Percentiles rank a stretch among this genome's conserved stretches.
Conservation (phyloP, 1,139 yeast species). For the Candida anutae region DNA sequence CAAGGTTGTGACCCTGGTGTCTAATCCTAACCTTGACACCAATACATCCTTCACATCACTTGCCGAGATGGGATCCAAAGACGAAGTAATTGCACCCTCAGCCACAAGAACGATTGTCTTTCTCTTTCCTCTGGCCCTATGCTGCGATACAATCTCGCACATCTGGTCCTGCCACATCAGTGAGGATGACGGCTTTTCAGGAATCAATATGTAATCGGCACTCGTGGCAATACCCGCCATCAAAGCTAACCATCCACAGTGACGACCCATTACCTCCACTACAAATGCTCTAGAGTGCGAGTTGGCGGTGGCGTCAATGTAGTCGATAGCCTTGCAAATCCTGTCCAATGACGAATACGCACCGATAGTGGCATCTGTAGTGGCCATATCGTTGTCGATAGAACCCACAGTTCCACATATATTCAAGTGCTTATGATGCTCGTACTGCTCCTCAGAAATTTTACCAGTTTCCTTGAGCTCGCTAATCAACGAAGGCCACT, state of each 20-base stretch:
- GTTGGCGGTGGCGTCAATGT: slow-evolving; percentile 93
- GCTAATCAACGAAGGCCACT: slow-evolving; percentile 81
- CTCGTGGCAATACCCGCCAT: slow-evolving; percentile 96
- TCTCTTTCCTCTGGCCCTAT: slow-evolving; percentile 81
- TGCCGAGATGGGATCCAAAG: slow-evolving; percentile 73
- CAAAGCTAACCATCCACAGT: slow-evolving; percentile 97
- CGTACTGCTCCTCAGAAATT: slow-evolving; percentile 49
- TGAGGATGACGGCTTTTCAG: slow-evolving; percentile 69
- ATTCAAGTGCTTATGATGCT: slow-evolving; percentile 63
- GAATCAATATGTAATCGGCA: slow-evolving; percentile 90
- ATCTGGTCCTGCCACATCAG: slow-evolving; percentile 68
- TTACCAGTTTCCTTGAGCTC: slow-evolving; percentile 54
- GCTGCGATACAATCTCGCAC: slow-evolving; percentile 62
- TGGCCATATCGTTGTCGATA: slow-evolving; percentile 95
- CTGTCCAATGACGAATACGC: slow-evolving; percentile 91
- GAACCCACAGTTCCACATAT: slow-evolving; percentile 96
- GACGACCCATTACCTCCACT: slow-evolving; percentile 98
- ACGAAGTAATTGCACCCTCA: slow-evolving; percentile 89
- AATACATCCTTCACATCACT: slow-evolving; percentile 73
- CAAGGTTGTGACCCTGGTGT: slow-evolving; percentile 87
- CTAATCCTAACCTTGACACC: slow-evolving; percentile 69
- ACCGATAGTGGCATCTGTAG: slow-evolving; percentile 94
- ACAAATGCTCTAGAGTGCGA: slow-evolving; percentile 97
- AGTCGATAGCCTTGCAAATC: slow-evolving; percentile 89
- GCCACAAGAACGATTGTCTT: slow-evolving; percentile 95